Conservation (phyloP, 257 asterid genomes). For the Penstemon davidsonii region DNA sequence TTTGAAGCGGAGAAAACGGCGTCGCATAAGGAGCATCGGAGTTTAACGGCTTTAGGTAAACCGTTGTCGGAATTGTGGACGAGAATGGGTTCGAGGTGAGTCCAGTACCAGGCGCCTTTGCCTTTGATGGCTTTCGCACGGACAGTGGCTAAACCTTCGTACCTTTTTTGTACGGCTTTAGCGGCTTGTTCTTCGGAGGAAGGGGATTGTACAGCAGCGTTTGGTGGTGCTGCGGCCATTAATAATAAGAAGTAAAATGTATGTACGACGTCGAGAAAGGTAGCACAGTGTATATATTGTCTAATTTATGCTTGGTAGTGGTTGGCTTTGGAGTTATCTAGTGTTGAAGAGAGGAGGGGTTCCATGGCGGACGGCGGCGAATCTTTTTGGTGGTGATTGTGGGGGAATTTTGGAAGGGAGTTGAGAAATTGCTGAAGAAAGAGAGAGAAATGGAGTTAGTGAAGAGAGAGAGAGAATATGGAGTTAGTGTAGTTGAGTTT, state of each 20-base stretch:
- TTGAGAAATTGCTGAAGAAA: slow-evolving; percentile 9
- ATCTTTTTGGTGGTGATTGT: slow-evolving; percentile 25
- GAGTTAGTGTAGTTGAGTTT: slow-evolving; percentile 15
- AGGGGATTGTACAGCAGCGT: slow-evolving; percentile 38
- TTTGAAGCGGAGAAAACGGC: slow-evolving; percentile 98
- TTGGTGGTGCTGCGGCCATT: slow-evolving; percentile 63
- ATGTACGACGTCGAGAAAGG: no score
- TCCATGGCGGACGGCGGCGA: slow-evolving; percentile 51
- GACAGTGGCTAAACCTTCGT: slow-evolving; percentile 76
- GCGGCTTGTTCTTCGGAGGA: slow-evolving; percentile 65
- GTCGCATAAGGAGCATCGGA: slow-evolving; percentile 80
- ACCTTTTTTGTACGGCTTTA: slow-evolving; percentile 84
- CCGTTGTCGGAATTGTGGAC: slow-evolving; percentile 74
- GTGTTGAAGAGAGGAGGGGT: slow-evolving; percentile 29
- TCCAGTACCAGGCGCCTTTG: slow-evolving; percentile 99
- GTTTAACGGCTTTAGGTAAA: slow-evolving; percentile 87
- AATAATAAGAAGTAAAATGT: not conserved
- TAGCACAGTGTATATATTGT: not conserved
- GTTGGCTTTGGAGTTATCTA: slow-evolving; percentile 19
- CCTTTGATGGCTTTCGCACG: slow-evolving; percentile 92
- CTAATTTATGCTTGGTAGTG: not conserved
- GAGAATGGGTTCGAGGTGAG: slow-evolving; percentile 89
- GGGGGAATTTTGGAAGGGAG: slow-evolving; percentile 28
- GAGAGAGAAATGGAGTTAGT: slow-evolving; percentile 31
- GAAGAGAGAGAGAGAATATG: slow-evolving; percentile 11